phyloP scores from a whole-genome alignment of 306 rosid species.

The Castanea sativa region DNA sequence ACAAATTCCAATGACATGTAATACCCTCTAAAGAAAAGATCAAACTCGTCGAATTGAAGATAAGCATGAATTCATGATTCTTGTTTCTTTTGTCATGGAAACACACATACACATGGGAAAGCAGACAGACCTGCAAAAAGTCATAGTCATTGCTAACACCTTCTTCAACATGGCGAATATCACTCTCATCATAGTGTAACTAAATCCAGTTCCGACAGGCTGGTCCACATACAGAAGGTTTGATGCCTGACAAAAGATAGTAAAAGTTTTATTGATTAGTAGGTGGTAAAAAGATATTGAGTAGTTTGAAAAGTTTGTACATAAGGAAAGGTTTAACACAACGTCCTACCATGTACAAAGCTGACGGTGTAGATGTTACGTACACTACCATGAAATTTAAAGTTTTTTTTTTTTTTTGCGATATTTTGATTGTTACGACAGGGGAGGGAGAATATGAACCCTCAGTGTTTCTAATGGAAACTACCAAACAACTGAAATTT shows the following conservation, averaged over 20 bases:
- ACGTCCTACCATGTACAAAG: background rate
- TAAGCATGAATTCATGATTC: background rate
- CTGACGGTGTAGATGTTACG: too few relatives aligned
- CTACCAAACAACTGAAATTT: too few relatives aligned
- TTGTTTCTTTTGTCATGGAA: background rate
- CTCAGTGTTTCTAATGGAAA: too few relatives aligned
- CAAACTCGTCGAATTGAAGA: too few relatives aligned
- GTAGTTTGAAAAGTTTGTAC: too few relatives aligned
- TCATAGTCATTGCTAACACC: conserved; percentile 83
- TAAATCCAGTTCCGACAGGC: conserved; percentile 88
- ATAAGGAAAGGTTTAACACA: background rate
- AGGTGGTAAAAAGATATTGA: background rate
- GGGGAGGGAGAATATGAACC: too few relatives aligned
- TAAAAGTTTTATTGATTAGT: background rate
- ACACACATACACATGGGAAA: background rate
- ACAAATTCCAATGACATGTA: background rate
- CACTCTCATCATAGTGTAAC: conserved; percentile 59
- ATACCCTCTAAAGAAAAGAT: too few relatives aligned
- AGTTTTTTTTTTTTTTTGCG: too few relatives aligned
- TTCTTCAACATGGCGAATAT: conserved; percentile 72
- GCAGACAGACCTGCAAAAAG: conserved; percentile 69
- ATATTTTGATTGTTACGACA: too few relatives aligned
- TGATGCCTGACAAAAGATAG: conserved; percentile 55
- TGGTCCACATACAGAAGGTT: conserved; percentile 83
- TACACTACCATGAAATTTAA: too few relatives aligned